Conservation (phyloP, 768 basidiomycete genomes). For the Psilocybe azurescens region DNA sequence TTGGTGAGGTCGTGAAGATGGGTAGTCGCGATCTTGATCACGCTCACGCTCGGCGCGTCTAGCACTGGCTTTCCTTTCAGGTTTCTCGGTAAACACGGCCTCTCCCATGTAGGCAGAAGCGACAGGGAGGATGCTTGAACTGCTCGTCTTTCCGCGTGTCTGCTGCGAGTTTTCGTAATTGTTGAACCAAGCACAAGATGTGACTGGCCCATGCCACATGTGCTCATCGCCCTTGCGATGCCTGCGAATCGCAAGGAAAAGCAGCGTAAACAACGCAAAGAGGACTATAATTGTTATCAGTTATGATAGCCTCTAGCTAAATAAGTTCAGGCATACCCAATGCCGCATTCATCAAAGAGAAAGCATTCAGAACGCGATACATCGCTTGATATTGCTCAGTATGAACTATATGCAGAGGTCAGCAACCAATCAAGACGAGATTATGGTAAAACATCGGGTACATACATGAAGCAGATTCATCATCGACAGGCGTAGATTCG, state of each 20-base stretch:
- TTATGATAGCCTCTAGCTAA: conserved; percentile 5
- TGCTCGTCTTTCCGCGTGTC: conserved; percentile 39
- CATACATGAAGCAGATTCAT: conserved; percentile 70
- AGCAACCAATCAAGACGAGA: conserved; percentile 6
- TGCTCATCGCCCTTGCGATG: conserved; percentile 50
- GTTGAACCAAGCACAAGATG: conserved; percentile 76
- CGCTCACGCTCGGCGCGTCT: conserved; percentile 31
- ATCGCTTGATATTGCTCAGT: conserved; percentile 90
- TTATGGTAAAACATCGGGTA: conserved; percentile 16
- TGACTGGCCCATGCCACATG: conserved; percentile 77
- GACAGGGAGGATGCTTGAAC: conserved; percentile 45
- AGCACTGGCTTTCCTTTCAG: conserved; percentile 30
- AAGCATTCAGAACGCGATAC: conserved; percentile 82
- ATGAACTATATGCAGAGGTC: conserved; percentile 55
- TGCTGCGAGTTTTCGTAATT: conserved; percentile 47
- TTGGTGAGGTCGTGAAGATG: conserved; percentile 21
- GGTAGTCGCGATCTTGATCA: conserved; percentile 17
- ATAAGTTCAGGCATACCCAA: conserved; percentile 53
- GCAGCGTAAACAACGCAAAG: conserved; percentile 40
- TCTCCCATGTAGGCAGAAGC: conserved; percentile 26
- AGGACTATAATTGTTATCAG: conserved; percentile 35
- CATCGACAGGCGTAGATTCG: conserved; percentile 49
- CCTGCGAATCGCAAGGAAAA: conserved; percentile 46
- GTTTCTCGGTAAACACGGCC: conserved; percentile 28
- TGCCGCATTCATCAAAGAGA: conserved; percentile 78